Evolutionary conservation across 2,329 filamentous ascomycete genomes (phyloP).

Genomic region (Colletotrichum sp.): DNA sequence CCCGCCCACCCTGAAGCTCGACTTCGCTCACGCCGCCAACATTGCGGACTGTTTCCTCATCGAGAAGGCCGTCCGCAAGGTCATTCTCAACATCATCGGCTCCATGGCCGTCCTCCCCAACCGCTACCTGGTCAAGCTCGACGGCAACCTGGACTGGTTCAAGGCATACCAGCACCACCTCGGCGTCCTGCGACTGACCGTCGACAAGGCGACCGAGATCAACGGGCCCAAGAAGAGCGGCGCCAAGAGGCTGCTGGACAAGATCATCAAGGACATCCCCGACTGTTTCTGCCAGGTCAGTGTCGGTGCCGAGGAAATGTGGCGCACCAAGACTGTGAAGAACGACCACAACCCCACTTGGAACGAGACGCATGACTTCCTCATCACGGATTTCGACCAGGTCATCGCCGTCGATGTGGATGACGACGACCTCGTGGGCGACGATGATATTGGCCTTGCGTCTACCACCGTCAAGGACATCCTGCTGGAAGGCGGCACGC

Average conservation of each 20-base stretch:
- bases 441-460: slow-evolving; percentile 50
- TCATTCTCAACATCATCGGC: slow-evolving; percentile 46
- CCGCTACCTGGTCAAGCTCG: slow-evolving; percentile 53
- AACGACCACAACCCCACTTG: slow-evolving; percentile 47
- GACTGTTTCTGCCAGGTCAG: slow-evolving; percentile 51
- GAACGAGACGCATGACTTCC: slow-evolving; percentile 54
- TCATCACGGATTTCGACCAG: slow-evolving; percentile 50
- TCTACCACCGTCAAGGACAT: slow-evolving; percentile 45
- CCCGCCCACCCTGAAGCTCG: slow-evolving; percentile 47
- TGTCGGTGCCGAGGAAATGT: slow-evolving; percentile 46
- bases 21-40: slow-evolving; percentile 52
- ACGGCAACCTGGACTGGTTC: slow-evolving; percentile 51
- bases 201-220: slow-evolving; percentile 43
- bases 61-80: slow-evolving; percentile 46
- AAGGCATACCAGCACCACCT: slow-evolving; percentile 48
- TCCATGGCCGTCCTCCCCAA: slow-evolving; percentile 53
- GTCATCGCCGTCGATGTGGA: slow-evolving; percentile 43
- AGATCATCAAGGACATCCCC: slow-evolving; percentile 49
- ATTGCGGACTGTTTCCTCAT: slow-evolving; percentile 47
- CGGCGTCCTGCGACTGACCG: slow-evolving; percentile 47
- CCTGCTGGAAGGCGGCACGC: slow-evolving; percentile 43
- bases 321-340: slow-evolving; percentile 44
- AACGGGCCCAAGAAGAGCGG: slow-evolving; percentile 33
- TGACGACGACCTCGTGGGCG: slow-evolving; percentile 45
- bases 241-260: slow-evolving; percentile 42